Evolutionary conservation across 192 early-diverging fungal species (phyloP).

Genomic region (Chytriomyces confervae): DNA sequence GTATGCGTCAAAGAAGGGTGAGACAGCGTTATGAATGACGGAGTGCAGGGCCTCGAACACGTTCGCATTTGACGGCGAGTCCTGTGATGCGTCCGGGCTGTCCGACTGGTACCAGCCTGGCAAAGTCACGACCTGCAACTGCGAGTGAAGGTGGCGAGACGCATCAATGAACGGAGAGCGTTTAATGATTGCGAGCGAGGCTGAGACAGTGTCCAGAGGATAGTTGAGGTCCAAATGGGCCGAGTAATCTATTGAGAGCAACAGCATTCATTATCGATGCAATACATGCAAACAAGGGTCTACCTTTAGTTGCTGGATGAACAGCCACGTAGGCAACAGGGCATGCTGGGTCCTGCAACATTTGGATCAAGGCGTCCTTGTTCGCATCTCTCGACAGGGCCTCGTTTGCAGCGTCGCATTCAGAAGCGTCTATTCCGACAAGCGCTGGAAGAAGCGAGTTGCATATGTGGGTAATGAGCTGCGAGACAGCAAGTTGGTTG

Average conservation of each 20-base stretch:
- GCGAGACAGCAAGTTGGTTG: neutral
- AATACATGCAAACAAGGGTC: neutral
- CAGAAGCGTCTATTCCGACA: neutral
- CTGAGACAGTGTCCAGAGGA: slow-evolving; percentile 12
- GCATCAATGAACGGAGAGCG: slow-evolving; percentile 63
- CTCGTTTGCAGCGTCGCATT: slow-evolving; percentile 7
- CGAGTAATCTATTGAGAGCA: slow-evolving; percentile 15
- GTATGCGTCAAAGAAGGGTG: slow-evolving; percentile 96
- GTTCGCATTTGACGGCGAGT: slow-evolving; percentile 35
- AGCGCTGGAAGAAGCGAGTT: neutral
- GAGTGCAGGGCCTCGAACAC: slow-evolving; percentile 91
- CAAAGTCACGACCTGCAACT: slow-evolving; percentile 90
- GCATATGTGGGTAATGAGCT: slow-evolving; percentile 18
- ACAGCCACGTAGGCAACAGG: neutral
- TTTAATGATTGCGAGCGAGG: slow-evolving; percentile 52
- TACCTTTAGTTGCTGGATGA: neutral
- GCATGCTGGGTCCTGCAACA: neutral
- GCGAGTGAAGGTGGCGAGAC: slow-evolving; percentile 70
- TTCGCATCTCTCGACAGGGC: too few species aligned
- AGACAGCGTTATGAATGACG: slow-evolving; percentile 90
- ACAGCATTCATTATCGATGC: neutral
- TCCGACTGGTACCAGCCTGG: slow-evolving; percentile 66
- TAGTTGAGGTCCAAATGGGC: slow-evolving; percentile 37
- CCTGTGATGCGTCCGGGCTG: neutral
- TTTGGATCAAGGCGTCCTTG: too few species aligned